Evolutionary conservation across 1,284 basidiomycete genomes (phyloP).

Genomic region (Malassezia sp.): DNA sequence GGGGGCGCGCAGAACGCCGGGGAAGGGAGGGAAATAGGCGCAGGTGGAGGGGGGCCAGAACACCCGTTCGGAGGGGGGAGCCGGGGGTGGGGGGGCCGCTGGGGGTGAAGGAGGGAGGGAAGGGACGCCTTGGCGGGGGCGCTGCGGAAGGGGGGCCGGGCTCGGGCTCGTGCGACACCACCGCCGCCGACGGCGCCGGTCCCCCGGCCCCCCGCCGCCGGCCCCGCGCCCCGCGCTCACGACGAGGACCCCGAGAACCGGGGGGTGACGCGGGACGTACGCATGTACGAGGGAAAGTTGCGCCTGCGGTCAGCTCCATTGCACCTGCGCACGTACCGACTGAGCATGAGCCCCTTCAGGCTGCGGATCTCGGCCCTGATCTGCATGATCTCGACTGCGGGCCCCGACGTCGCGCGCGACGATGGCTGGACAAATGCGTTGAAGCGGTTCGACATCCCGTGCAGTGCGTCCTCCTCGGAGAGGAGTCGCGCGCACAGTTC

Average conservation of each 20-base stretch:
- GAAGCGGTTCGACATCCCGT: slow-evolving; percentile 5
- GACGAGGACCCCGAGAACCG: slow-evolving; percentile 2
- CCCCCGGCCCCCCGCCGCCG: too few species aligned
- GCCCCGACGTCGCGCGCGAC: neutral
- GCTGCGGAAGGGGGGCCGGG: too few species aligned
- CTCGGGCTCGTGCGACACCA: too few species aligned
- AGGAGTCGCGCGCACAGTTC: slow-evolving; percentile 7
- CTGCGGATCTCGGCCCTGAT: slow-evolving; percentile 41
- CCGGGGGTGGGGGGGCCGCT: too few species aligned
- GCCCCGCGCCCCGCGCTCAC: too few species aligned
- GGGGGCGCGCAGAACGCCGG: too few species aligned
- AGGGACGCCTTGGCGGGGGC: too few species aligned
- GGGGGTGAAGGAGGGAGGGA: too few species aligned
- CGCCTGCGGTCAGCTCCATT: slow-evolving; percentile 11
- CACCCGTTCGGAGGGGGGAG: too few species aligned
- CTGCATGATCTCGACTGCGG: slow-evolving; percentile 19
- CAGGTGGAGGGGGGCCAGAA: too few species aligned
- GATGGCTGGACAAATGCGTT: neutral
- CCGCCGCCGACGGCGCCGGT: too few species aligned
- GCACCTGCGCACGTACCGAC: slow-evolving; percentile 14
- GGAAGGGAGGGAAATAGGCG: too few species aligned
- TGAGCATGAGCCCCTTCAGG: slow-evolving; percentile 38
- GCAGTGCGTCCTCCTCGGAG: slow-evolving; percentile 1
- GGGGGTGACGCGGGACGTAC: slow-evolving; percentile 13
- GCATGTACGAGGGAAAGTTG: slow-evolving; percentile 29